Conservation (phyloP, 345 rosid genomes). For the Rhodamnia argentea region DNA sequence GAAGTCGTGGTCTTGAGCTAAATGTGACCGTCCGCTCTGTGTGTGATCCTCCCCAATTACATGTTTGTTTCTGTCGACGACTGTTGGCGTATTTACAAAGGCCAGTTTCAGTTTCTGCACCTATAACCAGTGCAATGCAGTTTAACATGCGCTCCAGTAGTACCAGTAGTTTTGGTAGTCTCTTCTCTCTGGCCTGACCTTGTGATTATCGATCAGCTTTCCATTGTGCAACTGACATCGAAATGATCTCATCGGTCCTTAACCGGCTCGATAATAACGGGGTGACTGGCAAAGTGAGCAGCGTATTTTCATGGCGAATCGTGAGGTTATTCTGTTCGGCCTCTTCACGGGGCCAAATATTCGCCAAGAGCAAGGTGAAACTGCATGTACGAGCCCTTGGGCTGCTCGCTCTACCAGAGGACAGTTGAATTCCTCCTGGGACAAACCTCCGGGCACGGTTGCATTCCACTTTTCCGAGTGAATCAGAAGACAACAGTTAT, state of each 20-base stretch:
- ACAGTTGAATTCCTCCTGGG: not conserved
- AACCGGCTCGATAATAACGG: not conserved
- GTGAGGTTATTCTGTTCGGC: not conserved
- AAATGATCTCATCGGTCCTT: not conserved
- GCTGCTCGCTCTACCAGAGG: not conserved
- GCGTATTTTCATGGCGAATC: not conserved
- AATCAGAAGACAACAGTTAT: not conserved
- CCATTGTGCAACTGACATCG: not conserved
- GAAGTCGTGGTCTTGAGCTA: too few relatives aligned
- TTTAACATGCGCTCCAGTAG: not conserved
- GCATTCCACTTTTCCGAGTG: not conserved
- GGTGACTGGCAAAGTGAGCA: not conserved
- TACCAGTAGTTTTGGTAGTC: not conserved
- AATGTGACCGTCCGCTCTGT: not conserved
- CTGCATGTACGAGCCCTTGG: not conserved
- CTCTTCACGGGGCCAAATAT: not conserved
- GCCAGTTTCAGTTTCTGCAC: not conserved
- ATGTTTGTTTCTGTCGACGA: not conserved
- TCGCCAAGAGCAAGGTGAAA: not conserved
- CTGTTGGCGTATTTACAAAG: not conserved
- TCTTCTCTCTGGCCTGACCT: not conserved
- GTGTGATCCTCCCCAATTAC: not conserved
- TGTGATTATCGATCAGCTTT: not conserved
- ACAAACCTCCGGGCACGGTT: not conserved
- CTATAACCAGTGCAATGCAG: not conserved